phyloP scores from a whole-genome alignment of 2,329 filamentous ascomycete species.

The Verticillium longisporum region DNA sequence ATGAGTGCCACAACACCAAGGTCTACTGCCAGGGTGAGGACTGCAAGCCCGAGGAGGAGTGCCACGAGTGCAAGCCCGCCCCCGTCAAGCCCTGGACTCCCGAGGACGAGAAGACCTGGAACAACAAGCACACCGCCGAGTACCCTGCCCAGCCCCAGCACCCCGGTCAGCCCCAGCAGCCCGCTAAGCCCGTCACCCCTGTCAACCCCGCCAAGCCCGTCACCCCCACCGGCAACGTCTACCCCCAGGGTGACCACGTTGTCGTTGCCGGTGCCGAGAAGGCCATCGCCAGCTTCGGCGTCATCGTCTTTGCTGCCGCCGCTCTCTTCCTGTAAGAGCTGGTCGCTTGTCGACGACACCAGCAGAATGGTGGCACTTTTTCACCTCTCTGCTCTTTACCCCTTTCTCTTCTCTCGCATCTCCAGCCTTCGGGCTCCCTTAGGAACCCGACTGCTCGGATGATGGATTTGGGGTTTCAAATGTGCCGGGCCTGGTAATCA shows the following conservation, averaged over 20 bases:
- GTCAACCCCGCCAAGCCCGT: background rate
- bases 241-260: background rate
- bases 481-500: background rate
- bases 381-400: background rate
- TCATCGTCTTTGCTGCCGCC: slow-evolving; percentile 8
- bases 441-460: background rate
- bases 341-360: background rate
- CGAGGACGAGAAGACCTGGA: background rate
- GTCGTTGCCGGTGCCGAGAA: slow-evolving; percentile 9
- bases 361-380: background rate
- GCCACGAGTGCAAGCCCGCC: slow-evolving; percentile 14
- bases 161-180: background rate
- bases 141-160: background rate
- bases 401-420: background rate
- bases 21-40: slow-evolving; percentile 16
- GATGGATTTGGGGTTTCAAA: background rate
- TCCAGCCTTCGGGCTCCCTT: background rate
- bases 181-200: background rate
- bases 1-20: slow-evolving; percentile 20
- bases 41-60: slow-evolving; percentile 19
- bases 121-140: background rate
- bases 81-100: background rate
- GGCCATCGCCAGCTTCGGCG: slow-evolving; percentile 10
- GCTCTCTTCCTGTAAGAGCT: slow-evolving; percentile 7
- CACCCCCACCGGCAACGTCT: background rate